These are phyloP conservation scores for Marchantia polymorpha DNA, from an alignment of 225 moss, liverwort and hornwort species.

Conservation along the genomic window DNA sequence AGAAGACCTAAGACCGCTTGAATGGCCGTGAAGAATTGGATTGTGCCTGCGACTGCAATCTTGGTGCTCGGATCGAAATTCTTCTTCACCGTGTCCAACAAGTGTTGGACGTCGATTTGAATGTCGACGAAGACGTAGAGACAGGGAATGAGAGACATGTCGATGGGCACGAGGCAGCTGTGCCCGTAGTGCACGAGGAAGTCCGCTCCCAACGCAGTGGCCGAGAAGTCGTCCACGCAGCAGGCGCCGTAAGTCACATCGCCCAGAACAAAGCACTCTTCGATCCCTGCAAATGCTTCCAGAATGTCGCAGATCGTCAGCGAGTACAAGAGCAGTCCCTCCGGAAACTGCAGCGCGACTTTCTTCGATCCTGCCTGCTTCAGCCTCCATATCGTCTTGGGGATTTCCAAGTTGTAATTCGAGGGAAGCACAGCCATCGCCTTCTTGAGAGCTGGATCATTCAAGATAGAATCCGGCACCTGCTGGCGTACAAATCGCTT, in stretches of 20 bases:
- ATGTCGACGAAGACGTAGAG: conserved; percentile 97
- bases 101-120: conserved; percentile 74
- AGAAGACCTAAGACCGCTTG: conserved; percentile 67
- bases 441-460: conserved; percentile 55
- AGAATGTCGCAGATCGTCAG: conserved; percentile 88
- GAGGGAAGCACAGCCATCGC: conserved; percentile 69
- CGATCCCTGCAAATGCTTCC: conserved; percentile 78
- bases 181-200: conserved; percentile 95
- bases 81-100: conserved; percentile 63
- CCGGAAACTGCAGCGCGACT: conserved; percentile 89
- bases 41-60: conserved; percentile 84
- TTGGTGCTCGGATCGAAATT: conserved; percentile 59
- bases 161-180: conserved; percentile 89
- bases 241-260: conserved; percentile 97
- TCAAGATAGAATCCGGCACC: conserved; percentile 79
- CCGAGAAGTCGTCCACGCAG: conserved; percentile 95
- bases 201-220: conserved; percentile 74
- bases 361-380: conserved; percentile 86
- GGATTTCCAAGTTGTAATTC: conserved; percentile 91
- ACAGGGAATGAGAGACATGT: conserved; percentile 81
- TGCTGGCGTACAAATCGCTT: conserved; percentile 81
- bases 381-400: conserved; percentile 91
- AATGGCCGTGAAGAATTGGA: conserved; percentile 85
- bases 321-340: conserved; percentile 82
- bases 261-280: conserved; percentile 87